A percentile compares a stretch with the other conserved stretches of the same genome.
Conservation (phyloP, 2,329 filamentous ascomycete genomes). For the Talaromyces rugulosus region DNA sequence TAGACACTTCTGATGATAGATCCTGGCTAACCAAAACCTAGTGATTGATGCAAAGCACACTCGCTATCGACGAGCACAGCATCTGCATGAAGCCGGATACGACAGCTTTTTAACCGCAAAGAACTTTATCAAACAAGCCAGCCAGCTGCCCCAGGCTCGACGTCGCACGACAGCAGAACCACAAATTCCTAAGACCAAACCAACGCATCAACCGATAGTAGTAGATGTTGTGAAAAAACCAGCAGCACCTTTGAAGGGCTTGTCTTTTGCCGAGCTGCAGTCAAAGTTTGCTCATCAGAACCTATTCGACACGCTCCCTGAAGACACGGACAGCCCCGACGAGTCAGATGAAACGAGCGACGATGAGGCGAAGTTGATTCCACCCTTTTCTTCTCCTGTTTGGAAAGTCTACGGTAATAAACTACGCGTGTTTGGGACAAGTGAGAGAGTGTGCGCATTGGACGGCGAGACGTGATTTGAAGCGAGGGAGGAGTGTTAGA, state of each 20-base stretch:
- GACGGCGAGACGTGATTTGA: neutral
- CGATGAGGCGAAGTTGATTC: conserved; percentile 44
- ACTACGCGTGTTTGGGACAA: conserved; percentile 57
- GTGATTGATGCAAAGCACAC: conserved; percentile 27
- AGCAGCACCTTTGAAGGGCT: neutral
- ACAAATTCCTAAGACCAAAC: neutral
- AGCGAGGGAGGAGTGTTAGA: neutral
- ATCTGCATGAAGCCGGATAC: conserved; percentile 57
- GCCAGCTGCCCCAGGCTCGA: conserved; percentile 40
- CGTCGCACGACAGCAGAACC: neutral
- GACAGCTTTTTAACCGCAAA: conserved; percentile 60
- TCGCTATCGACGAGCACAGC: conserved; percentile 25
- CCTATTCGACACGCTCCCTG: conserved; percentile 22
- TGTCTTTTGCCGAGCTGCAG: conserved; percentile 5
- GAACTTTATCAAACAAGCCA: conserved; percentile 53
- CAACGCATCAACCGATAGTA: neutral
- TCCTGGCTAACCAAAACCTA: conserved; percentile 9
- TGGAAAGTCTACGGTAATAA: conserved; percentile 58
- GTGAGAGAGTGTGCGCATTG: conserved; percentile 45
- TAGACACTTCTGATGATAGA: conserved; percentile 17
- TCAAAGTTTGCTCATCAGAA: conserved; percentile 26
- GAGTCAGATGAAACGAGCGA: conserved; percentile 11
- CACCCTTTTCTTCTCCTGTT: conserved; percentile 49
- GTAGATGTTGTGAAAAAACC: neutral
- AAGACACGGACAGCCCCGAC: neutral